Base-by-base conservation (phyloP, 345 rosid species). In the Eucalyptus curtisii region DNA sequence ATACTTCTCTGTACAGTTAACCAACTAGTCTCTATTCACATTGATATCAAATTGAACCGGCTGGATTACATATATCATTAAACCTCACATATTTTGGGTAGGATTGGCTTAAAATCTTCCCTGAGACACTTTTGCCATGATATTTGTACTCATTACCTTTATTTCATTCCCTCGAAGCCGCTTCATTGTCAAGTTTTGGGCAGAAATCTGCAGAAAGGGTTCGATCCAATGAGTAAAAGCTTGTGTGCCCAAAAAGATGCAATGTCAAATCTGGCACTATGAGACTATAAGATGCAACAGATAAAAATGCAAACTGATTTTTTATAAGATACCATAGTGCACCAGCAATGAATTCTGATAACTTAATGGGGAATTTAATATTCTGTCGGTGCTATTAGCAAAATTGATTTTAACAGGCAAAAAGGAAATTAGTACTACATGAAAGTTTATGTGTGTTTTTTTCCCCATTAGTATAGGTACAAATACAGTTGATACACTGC, bases 141-240 rank as follows among this genome's bases (percentile, higher is more conserved):
- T 47, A 6, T 2, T 12, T 82, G 47, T 13, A 45, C 88, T 40
- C 49, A 52, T 71, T 94, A 97, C 99, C 99, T 94, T 96, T 92
- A 97, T 96, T 90, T 96, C 99, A 90, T 95, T 89, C 68, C 99
- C 99, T 88, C 92, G 94, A 61, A 97, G 95, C 88, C 97, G 97
- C 91, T 95, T 96, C 97, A 96, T 95, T 50, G 93, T 96, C 91
- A 97, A 93, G 91, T 97, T 96, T 90, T 96, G 99, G 24, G 93
- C 91, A 89, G 92, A 89, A 92, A 97, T 94, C 99, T 97, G 96
- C 95, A 90, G 89, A 88, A 90, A 88, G 80, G 45, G 13, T 64
- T 86, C 11, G 8, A 80, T 66, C 48, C 87, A 48, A 88, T 59
- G 44, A 87, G 86, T 3, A 85, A 30, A 87, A 33, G 44, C 19